phyloP scores from a whole-genome alignment of 352 stramenopile species.

The Globisporangium abappressorium region DNA sequence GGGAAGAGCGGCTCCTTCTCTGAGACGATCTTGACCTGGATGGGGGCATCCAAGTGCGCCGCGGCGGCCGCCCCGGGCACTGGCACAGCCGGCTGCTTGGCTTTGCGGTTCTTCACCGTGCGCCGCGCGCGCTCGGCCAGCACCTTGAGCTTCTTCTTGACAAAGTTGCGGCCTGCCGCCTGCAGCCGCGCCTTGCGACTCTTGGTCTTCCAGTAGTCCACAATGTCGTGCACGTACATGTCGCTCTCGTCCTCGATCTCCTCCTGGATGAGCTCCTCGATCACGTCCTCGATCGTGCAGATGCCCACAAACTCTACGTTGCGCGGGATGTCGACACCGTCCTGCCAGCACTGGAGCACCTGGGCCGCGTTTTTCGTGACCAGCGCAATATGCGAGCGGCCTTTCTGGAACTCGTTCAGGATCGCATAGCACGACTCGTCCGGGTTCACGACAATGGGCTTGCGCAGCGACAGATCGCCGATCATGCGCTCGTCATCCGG shows the following conservation, averaged over 20 bases:
- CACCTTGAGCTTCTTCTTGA: conserved; percentile 53
- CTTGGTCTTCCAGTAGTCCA: conserved; percentile 55
- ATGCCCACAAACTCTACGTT: conserved; percentile 77
- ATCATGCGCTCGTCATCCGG: conserved; percentile 70
- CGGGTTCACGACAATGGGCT: conserved; percentile 81
- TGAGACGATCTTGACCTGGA: conserved; percentile 36
- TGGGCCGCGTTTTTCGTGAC: conserved; percentile 53
- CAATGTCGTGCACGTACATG: conserved; percentile 55
- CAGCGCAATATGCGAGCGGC: conserved; percentile 79
- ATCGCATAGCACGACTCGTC: conserved; percentile 84
- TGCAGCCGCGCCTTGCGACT: conserved; percentile 32
- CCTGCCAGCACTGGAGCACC: conserved; percentile 58
- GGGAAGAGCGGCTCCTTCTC: conserved; percentile 28
- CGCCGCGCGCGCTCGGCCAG: conserved; percentile 49
- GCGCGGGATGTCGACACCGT: conserved; percentile 33
- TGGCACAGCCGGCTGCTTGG: conserved; percentile 7
- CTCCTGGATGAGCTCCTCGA: conserved; percentile 89
- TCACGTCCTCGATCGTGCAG: conserved; percentile 90
- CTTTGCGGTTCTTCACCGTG: conserved; percentile 33
- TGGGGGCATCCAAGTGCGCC: conserved; percentile 21
- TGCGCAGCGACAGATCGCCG: conserved; percentile 56
- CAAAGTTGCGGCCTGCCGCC: conserved; percentile 30
- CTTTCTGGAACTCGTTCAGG: conserved; percentile 91
- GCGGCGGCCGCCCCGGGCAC: not conserved
- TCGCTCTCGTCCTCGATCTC: conserved; percentile 91